Evolutionary conservation across 352 stramenopile species (phyloP).

Genomic region (Globisporangium solare): DNA sequence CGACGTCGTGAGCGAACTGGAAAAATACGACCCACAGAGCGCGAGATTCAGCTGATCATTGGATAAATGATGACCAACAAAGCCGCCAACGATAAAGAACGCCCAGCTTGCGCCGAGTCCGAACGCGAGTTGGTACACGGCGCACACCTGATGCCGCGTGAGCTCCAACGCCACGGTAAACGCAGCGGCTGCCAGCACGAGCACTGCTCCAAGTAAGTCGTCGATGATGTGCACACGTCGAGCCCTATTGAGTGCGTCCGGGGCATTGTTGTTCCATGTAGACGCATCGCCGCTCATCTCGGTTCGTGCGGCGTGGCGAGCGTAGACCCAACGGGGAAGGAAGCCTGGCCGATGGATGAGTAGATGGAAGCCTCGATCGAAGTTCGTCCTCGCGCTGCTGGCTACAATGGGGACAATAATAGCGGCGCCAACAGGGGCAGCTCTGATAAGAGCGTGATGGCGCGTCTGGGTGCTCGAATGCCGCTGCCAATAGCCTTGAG

Average conservation of each 20-base stretch:
- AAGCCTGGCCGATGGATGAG: too few relatives aligned
- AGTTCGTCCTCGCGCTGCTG: too few relatives aligned
- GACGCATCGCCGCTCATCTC: slow-evolving; percentile 8
- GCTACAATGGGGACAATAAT: too few relatives aligned
- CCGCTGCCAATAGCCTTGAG: too few relatives aligned
- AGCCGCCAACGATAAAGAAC: slow-evolving; percentile 63
- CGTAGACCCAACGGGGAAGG: too few relatives aligned
- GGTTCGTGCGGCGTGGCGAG: too few relatives aligned
- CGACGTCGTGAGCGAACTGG: slow-evolving; percentile 32
- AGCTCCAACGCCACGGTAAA: slow-evolving; percentile 61
- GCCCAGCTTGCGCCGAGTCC: slow-evolving; percentile 36
- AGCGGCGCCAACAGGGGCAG: neutral
- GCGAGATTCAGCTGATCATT: slow-evolving; percentile 66
- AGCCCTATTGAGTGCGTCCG: slow-evolving; percentile 18
- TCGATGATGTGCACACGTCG: slow-evolving; percentile 69
- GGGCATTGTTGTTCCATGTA: slow-evolving; percentile 10
- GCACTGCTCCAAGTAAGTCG: slow-evolving; percentile 59
- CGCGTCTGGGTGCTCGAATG: too few relatives aligned
- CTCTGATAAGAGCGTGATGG: neutral
- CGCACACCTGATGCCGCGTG: slow-evolving; percentile 59
- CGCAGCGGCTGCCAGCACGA: slow-evolving; percentile 45
- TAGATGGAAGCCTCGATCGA: too few relatives aligned
- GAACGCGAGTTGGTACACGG: slow-evolving; percentile 71
- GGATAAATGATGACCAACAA: slow-evolving; percentile 68
- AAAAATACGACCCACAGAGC: slow-evolving; percentile 59